These are phyloP conservation scores for Grosmannia penicillata DNA, from an alignment of 2,329 filamentous ascomycete species.

Conservation along the genomic window DNA sequence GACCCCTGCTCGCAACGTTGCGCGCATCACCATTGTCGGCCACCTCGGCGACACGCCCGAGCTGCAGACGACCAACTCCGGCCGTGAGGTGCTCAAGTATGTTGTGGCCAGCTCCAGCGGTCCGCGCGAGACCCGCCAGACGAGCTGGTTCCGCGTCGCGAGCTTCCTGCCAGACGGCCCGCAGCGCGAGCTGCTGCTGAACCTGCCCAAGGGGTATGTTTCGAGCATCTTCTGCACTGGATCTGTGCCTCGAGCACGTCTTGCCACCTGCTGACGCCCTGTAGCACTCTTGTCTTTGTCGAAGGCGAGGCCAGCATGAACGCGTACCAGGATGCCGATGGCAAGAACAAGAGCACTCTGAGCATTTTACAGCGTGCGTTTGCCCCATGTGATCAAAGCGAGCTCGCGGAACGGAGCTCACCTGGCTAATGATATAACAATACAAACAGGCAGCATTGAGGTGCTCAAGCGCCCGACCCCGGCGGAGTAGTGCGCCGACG, in stretches of 20 bases:
- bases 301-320: slow-evolving; percentile 67
- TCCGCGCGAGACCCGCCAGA: slow-evolving; percentile 52
- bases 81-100: slow-evolving; percentile 64
- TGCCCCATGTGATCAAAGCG: background rate
- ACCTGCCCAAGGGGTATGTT: slow-evolving; percentile 72
- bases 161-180: slow-evolving; percentile 56
- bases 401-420: too few relatives aligned
- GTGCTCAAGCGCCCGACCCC: slow-evolving; percentile 25
- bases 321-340: slow-evolving; percentile 53
- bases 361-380: slow-evolving; percentile 69
- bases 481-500: slow-evolving; percentile 1
- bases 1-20: slow-evolving; percentile 47
- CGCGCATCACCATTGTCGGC: slow-evolving; percentile 76
- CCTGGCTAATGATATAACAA: background rate
- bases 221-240: background rate
- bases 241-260: too few relatives aligned
- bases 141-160: slow-evolving; percentile 73
- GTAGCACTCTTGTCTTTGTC: slow-evolving; percentile 62
- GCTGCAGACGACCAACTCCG: slow-evolving; percentile 51
- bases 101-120: slow-evolving; percentile 57
- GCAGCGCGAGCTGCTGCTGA: slow-evolving; percentile 56
- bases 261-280: background rate
- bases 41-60: slow-evolving; percentile 72
- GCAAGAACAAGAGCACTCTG: slow-evolving; percentile 47
- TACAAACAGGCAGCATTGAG: slow-evolving; percentile 25